phyloP scores from a whole-genome alignment of 1,139 yeast species.

The Yamadazyma kanchanaburiensis region DNA sequence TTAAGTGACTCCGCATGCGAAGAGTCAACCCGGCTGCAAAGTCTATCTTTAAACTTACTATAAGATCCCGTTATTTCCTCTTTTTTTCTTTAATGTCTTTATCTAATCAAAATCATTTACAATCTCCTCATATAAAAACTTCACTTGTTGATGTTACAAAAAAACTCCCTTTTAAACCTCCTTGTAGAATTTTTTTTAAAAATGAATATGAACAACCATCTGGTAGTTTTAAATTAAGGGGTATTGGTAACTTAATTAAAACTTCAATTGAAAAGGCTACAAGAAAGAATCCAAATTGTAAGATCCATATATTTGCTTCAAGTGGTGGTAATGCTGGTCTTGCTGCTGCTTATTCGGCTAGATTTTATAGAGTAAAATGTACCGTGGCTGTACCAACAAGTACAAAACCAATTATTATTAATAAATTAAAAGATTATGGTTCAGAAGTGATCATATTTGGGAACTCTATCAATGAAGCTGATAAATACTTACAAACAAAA shows the following conservation, averaged over 20 bases:
- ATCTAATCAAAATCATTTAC: neutral
- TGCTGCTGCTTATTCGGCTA: constrained; percentile 40
- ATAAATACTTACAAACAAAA: constrained; percentile 20
- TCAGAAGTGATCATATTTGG: constrained; percentile 33
- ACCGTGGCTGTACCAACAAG: constrained; percentile 37
- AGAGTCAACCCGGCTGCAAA: constrained; percentile 6
- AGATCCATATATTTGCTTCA: constrained; percentile 34
- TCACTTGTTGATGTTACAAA: constrained; percentile 27
- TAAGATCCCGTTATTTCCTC: neutral
- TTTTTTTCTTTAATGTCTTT: too few species aligned
- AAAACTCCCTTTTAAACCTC: constrained; percentile 19
- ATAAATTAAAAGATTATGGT: constrained; percentile 21
- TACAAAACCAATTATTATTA: constrained; percentile 24
- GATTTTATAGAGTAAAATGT: constrained; percentile 24
- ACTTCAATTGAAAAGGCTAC: constrained; percentile 18
- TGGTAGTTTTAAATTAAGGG: constrained; percentile 39
- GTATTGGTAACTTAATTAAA: constrained; percentile 33
- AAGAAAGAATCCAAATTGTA: constrained; percentile 12
- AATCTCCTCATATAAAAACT: constrained; percentile 20
- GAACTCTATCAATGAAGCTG: constrained; percentile 36
- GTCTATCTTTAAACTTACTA: neutral
- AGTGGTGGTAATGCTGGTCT: constrained; percentile 48
- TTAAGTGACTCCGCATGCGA: too few species aligned
- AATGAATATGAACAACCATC: constrained; percentile 41
- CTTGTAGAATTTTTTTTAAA: constrained; percentile 31